Conservation (phyloP, 352 stramenopile species). For the Hyaloperonospora brassicae region DNA sequence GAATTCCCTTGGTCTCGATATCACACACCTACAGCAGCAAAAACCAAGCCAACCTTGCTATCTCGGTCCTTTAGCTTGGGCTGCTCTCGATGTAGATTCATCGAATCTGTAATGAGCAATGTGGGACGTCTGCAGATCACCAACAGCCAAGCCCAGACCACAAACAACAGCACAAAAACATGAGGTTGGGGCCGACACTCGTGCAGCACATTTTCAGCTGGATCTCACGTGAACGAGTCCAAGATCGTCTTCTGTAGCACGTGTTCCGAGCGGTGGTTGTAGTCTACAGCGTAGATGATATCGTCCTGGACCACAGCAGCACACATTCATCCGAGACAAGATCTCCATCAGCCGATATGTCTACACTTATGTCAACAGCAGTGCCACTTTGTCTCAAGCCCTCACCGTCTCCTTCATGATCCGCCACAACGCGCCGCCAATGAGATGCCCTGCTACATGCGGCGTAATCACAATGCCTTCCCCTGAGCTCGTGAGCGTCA, state of each 20-base stretch:
- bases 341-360: too few relatives aligned
- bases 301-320: constrained; percentile 55
- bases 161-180: constrained; percentile 2
- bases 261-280: constrained; percentile 92
- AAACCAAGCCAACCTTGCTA: constrained; percentile 40
- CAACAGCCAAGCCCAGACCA: not conserved
- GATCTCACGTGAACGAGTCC: constrained; percentile 84
- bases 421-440: constrained; percentile 91
- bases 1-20: constrained; percentile 9
- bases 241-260: constrained; percentile 91
- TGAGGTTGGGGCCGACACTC: not conserved
- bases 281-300: constrained; percentile 89
- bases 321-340: not conserved
- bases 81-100: constrained; percentile 78
- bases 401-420: constrained; percentile 90
- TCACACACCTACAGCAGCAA: not conserved
- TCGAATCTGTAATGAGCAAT: constrained; percentile 85
- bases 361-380: not conserved
- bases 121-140: constrained; percentile 52
- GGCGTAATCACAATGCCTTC: constrained; percentile 90
- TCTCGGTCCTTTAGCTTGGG: constrained; percentile 84
- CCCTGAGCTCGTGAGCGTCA: constrained; percentile 76
- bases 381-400: not conserved
- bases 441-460: constrained; percentile 90
- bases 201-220: not conserved